These are phyloP conservation scores for Pseudocercospora musae DNA, from an alignment of 2,329 filamentous ascomycete genomes.

Conservation along the genomic window DNA sequence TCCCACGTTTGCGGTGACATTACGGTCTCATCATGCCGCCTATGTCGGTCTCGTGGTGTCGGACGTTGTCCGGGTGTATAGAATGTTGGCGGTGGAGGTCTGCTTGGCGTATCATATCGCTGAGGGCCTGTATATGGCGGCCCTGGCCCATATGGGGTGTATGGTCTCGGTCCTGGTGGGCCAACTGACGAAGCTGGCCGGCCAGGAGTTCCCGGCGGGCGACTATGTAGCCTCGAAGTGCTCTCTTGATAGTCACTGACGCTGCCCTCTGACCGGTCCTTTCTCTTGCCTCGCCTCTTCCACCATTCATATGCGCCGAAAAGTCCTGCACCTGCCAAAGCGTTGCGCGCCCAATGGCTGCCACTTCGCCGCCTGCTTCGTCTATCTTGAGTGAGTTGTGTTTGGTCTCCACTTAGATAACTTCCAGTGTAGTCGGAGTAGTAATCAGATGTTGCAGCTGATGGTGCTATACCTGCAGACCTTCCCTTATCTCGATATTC, in stretches of 20 bases:
- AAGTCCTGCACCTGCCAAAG: conserved; percentile 53
- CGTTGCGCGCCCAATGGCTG: conserved; percentile 43
- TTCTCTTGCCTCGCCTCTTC: conserved; percentile 41
- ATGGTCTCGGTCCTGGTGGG: conserved; percentile 12
- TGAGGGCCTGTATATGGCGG: not conserved
- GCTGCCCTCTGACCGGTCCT: conserved; percentile 6
- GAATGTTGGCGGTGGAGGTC: conserved; percentile 11
- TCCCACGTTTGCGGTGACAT: conserved; percentile 33
- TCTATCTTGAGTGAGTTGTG: conserved; percentile 49
- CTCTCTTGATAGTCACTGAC: conserved; percentile 12
- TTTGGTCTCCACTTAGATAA: conserved; percentile 50
- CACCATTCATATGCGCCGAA: conserved; percentile 58
- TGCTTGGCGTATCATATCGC: conserved; percentile 5
- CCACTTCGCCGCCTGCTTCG: conserved; percentile 24
- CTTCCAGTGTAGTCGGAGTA: conserved; percentile 30
- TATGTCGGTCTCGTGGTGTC: conserved; percentile 8
- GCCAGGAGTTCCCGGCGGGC: conserved; percentile 18
- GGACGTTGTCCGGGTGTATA: conserved; percentile 12
- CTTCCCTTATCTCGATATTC: conserved; percentile 52
- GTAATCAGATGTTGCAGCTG: conserved; percentile 25
- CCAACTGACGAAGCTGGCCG: conserved; percentile 17
- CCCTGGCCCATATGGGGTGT: conserved; percentile 6
- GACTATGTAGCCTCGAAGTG: conserved; percentile 3
- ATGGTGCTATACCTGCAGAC: conserved; percentile 36
- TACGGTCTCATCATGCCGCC: conserved; percentile 16